Conservation (phyloP, 148 eudicot genomes). For the Vaccinium darrowii region DNA sequence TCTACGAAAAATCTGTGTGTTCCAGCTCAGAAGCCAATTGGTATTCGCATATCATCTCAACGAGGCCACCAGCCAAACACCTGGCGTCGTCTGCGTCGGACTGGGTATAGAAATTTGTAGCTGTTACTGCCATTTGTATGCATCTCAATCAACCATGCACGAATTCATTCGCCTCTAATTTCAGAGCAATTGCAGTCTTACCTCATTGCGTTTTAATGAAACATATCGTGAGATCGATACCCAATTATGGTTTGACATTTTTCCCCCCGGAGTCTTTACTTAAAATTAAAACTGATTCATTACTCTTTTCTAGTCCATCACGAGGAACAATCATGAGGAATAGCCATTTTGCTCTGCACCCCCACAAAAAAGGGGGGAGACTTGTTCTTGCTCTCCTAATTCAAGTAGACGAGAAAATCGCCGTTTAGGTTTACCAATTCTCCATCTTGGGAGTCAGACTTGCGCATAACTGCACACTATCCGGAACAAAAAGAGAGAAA, state of each 20-base stretch:
- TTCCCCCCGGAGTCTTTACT: background rate
- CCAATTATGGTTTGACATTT: background rate
- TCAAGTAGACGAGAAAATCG: too few relatives aligned
- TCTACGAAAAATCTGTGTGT: background rate
- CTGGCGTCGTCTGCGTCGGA: background rate
- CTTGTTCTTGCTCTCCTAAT: too few relatives aligned
- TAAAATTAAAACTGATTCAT: background rate
- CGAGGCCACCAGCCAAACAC: background rate
- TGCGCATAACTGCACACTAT: too few relatives aligned
- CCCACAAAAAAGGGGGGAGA: too few relatives aligned
- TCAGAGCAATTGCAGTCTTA: background rate
- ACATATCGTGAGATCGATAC: background rate
- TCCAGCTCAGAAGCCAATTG: background rate
- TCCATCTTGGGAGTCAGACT: too few relatives aligned
- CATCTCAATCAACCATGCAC: background rate
- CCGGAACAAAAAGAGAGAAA: too few relatives aligned
- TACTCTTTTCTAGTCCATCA: too few relatives aligned
- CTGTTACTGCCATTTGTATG: background rate
- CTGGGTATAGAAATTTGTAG: too few relatives aligned
- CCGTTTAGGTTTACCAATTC: too few relatives aligned
- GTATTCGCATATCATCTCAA: background rate
- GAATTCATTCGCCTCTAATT: background rate
- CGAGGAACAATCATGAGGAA: too few relatives aligned
- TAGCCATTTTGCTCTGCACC: too few relatives aligned
- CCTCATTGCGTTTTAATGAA: background rate